Percentiles rank a stretch among this genome's conserved stretches.
phyloP scores from a whole-genome alignment of 257 asterid genomes.

The Parsonsia alboflavescens region DNA sequence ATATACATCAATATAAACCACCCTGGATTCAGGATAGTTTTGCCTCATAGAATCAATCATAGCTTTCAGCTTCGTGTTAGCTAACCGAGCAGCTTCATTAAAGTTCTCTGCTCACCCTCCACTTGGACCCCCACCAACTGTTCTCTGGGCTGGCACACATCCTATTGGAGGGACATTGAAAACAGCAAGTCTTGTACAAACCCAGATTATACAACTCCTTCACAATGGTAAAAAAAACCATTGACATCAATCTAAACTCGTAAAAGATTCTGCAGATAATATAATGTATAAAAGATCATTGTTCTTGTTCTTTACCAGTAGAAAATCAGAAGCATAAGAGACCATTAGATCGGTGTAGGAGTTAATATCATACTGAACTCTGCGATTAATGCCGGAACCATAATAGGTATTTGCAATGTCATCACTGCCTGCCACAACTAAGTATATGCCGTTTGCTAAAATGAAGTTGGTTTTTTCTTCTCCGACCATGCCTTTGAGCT shows the following conservation, averaged over 20 bases:
- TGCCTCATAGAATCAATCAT: slow-evolving; percentile 18
- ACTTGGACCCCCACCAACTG: slow-evolving; percentile 29
- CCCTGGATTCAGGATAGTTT: slow-evolving; percentile 20
- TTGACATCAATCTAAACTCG: too few species aligned
- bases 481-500: slow-evolving; percentile 54
- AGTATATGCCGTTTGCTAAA: slow-evolving; percentile 35
- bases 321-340: slow-evolving; percentile 45
- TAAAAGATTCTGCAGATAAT: too few species aligned
- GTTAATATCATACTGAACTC: slow-evolving; percentile 33
- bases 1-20: slow-evolving; percentile 22
- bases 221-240: background rate
- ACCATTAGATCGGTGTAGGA: slow-evolving; percentile 60
- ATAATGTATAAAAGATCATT: background rate
- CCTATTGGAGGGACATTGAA: slow-evolving; percentile 42
- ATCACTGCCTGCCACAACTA: slow-evolving; percentile 72
- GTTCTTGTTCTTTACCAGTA: slow-evolving; percentile 28
- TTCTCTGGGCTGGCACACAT: slow-evolving; percentile 46
- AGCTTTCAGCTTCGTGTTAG: slow-evolving; percentile 29
- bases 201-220: slow-evolving; percentile 35
- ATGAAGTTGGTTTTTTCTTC: slow-evolving; percentile 39
- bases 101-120: slow-evolving; percentile 24
- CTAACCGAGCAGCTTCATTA: slow-evolving; percentile 34
- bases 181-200: slow-evolving; percentile 31
- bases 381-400: slow-evolving; percentile 28
- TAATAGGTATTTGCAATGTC: slow-evolving; percentile 82